Conservation (phyloP, 768 basidiomycete genomes). For the Boletus huronensis region DNA sequence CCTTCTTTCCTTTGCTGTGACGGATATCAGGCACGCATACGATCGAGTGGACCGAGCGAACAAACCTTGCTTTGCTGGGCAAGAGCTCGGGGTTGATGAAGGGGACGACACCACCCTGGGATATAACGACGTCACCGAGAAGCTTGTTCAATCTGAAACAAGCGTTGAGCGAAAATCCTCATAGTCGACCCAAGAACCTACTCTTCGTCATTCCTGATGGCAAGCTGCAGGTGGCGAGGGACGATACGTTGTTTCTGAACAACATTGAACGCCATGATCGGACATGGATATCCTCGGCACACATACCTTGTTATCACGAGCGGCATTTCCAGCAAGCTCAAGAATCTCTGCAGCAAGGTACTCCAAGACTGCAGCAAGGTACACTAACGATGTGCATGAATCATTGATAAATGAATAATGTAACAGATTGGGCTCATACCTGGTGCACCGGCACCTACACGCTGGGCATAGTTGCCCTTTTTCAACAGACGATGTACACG, state of each 20-base stretch:
- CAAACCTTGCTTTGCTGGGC: constrained; percentile 31
- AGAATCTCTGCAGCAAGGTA: constrained; percentile 93
- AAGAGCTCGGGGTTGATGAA: constrained; percentile 49
- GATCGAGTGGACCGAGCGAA: background rate
- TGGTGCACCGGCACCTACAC: constrained; percentile 87
- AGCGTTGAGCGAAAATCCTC: background rate
- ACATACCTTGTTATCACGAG: constrained; percentile 34
- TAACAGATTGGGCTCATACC: constrained; percentile 38
- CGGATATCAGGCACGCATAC: background rate
- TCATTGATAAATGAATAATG: background rate
- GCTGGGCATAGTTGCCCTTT: constrained; percentile 84
- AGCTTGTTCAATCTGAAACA: constrained; percentile 64
- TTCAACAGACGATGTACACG: constrained; percentile 89
- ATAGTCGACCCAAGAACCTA: constrained; percentile 28
- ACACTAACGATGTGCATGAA: constrained; percentile 45
- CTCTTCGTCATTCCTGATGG: constrained; percentile 91
- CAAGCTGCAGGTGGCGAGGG: constrained; percentile 87
- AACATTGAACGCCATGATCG: background rate
- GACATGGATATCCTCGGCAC: background rate
- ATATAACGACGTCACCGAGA: constrained; percentile 83
- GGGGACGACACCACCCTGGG: constrained; percentile 85
- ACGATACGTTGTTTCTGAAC: constrained; percentile 86
- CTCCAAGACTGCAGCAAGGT: constrained; percentile 88
- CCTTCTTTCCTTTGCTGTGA: constrained; percentile 35
- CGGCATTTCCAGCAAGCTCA: constrained; percentile 86